A percentile compares a stretch with the other conserved stretches of the same genome.
Conservation (phyloP, 116 monocot genomes). For the Phalaenopsis hybrid region DNA sequence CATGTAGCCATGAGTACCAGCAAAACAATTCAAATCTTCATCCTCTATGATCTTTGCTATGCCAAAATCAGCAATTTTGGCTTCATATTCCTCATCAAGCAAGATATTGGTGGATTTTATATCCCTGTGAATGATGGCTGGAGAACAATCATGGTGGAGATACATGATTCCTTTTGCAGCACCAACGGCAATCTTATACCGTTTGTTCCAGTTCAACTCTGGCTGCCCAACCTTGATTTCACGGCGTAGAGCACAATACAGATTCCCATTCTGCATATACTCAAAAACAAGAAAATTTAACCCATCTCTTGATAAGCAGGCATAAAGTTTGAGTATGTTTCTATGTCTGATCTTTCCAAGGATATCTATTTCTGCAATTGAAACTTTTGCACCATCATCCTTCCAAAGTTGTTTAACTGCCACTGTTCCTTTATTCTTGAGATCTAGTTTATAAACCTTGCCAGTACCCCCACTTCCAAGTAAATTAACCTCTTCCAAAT, state of each 20-base stretch:
- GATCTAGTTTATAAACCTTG: conserved; percentile 57
- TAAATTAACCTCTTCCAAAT: conserved; percentile 59
- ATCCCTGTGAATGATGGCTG: conserved; percentile 70
- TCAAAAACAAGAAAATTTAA: conserved; percentile 65
- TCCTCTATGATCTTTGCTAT: conserved; percentile 52
- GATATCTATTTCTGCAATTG: conserved; percentile 51
- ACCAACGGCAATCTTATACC: conserved; percentile 74
- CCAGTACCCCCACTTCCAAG: conserved; percentile 72
- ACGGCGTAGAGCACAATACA: conserved; percentile 49
- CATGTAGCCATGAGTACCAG: conserved; percentile 78
- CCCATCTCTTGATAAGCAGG: conserved; percentile 39
- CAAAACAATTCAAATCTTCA: conserved; percentile 42
- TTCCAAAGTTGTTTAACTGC: conserved; percentile 77
- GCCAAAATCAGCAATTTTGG: conserved; percentile 86
- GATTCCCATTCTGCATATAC: conserved; percentile 76
- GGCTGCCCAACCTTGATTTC: conserved; percentile 39
- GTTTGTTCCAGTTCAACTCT: conserved; percentile 58
- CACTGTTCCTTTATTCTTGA: conserved; percentile 46
- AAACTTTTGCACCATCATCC: conserved; percentile 26
- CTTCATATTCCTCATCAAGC: conserved; percentile 71
- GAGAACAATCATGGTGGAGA: conserved; percentile 80
- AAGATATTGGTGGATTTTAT: conserved; percentile 80
- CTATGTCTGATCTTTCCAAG: conserved; percentile 73
- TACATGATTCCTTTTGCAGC: conserved; percentile 78
- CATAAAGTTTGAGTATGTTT: conserved; percentile 79